phyloP scores from a whole-genome alignment of 1,284 basidiomycete genomes.

The Schizophyllum commune region DNA sequence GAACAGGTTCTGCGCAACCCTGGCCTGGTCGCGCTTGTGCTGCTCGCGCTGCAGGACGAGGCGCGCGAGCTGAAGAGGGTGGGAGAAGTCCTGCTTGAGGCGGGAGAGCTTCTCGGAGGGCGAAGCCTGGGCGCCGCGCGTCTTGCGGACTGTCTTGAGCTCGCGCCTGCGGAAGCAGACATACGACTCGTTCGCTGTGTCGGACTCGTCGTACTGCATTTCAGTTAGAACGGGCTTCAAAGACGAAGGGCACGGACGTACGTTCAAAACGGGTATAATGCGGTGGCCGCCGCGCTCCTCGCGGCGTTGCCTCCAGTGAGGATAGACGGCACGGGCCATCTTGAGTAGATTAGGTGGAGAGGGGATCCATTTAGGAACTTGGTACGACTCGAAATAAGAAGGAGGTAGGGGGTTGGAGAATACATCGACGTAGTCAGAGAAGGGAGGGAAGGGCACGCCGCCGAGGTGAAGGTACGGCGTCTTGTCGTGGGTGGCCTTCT shows the following conservation, averaged over 20 bases:
- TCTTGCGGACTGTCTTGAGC: conserved; percentile 91
- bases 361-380: conserved; percentile 56
- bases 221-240: background rate
- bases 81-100: conserved; percentile 69
- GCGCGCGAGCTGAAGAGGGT: conserved; percentile 67
- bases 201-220: conserved; percentile 80
- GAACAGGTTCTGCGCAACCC: conserved; percentile 65
- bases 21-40: conserved; percentile 59
- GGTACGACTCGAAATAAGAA: conserved; percentile 55
- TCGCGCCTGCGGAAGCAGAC: conserved; percentile 97
- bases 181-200: conserved; percentile 88
- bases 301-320: conserved; percentile 77
- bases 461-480: conserved; percentile 87
- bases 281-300: conserved; percentile 67
- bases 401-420: conserved; percentile 53
- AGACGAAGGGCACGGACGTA: conserved; percentile 26
- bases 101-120: conserved; percentile 84
- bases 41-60: conserved; percentile 67
- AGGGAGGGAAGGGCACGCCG: conserved; percentile 65
- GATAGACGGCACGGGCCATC: conserved; percentile 65
- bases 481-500: conserved; percentile 87
- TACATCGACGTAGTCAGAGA: conserved; percentile 71
- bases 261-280: conserved; percentile 77
- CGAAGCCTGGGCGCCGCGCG: conserved; percentile 82
- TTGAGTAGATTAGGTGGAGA: conserved; percentile 46